phyloP scores from a whole-genome alignment of 2,329 filamentous ascomycete genomes.

The Neocatenulostroma microsporum region DNA sequence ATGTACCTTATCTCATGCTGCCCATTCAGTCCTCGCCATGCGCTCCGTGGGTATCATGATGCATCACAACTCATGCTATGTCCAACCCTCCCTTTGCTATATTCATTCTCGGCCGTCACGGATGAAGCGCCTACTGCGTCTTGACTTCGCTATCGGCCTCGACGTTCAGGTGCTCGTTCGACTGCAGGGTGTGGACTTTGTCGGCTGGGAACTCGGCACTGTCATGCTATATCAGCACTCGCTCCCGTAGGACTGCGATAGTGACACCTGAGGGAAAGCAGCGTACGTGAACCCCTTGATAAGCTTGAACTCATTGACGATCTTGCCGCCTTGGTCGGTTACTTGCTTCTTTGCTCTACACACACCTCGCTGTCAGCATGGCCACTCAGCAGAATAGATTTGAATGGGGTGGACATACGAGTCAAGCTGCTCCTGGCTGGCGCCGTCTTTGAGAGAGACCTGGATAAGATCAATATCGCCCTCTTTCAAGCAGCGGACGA shows the following conservation, averaged over 20 bases:
- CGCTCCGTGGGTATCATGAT: too few species aligned
- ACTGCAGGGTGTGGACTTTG: constrained; percentile 56
- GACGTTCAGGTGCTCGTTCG: constrained; percentile 66
- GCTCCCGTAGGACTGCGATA: neutral
- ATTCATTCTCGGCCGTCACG: too few species aligned
- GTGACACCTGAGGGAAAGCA: too few species aligned
- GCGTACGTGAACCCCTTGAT: constrained; percentile 92
- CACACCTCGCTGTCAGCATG: too few species aligned
- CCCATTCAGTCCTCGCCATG: too few species aligned
- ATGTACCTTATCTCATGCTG: too few species aligned
- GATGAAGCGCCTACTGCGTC: constrained; percentile 52
- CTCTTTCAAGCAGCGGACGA: neutral
- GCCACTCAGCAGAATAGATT: too few species aligned
- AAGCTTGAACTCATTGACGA: constrained; percentile 73
- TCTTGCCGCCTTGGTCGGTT: constrained; percentile 68
- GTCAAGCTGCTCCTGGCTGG: constrained; percentile 58
- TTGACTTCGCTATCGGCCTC: constrained; percentile 65
- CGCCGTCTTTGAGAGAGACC: constrained; percentile 72
- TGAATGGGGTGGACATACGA: too few species aligned
- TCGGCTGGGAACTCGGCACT: constrained; percentile 69
- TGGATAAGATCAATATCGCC: constrained; percentile 34
- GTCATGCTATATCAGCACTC: neutral
- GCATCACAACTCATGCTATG: too few species aligned
- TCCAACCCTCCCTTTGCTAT: too few species aligned
- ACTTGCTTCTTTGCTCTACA: constrained; percentile 68